A percentile compares a stretch with the other conserved stretches of the same genome.
Evolutionary conservation across 2,329 filamentous ascomycete genomes (phyloP).

Genomic region (Colletotrichum spinosum): DNA sequence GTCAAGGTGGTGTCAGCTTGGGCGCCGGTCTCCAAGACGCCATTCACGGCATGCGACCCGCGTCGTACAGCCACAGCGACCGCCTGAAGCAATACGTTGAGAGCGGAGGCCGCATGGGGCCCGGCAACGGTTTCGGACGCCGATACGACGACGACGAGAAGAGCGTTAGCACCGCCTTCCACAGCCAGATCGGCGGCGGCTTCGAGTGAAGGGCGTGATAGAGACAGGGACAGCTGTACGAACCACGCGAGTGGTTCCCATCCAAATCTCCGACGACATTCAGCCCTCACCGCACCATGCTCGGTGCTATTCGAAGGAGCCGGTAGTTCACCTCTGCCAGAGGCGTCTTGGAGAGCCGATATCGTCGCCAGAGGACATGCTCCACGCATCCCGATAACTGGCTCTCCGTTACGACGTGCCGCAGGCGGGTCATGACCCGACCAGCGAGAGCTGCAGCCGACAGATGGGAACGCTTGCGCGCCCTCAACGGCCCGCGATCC

Average conservation of each 20-base stretch:
- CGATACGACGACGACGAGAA: constrained; percentile 91
- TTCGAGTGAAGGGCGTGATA: constrained; percentile 58
- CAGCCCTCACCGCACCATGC: constrained; percentile 36
- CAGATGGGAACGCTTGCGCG: constrained; percentile 30
- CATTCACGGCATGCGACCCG: constrained; percentile 72
- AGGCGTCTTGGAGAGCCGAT: constrained; percentile 19
- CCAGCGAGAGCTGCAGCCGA: constrained; percentile 36
- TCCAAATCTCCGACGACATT: constrained; percentile 34
- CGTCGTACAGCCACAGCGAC: constrained; percentile 82
- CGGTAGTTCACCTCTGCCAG: constrained; percentile 27
- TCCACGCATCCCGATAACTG: constrained; percentile 6
- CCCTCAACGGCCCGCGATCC: constrained; percentile 36
- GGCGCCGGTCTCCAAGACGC: constrained; percentile 81
- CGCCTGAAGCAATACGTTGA: constrained; percentile 96
- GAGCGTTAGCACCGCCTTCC: constrained; percentile 96
- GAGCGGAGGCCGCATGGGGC: constrained; percentile 77
- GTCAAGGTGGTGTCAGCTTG: constrained; percentile 89
- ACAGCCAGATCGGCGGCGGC: constrained; percentile 85
- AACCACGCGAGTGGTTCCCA: constrained; percentile 29
- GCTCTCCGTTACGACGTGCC: constrained; percentile 30
- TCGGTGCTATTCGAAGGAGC: constrained; percentile 34
- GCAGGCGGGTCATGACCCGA: constrained; percentile 37
- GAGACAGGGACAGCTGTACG: constrained; percentile 34
- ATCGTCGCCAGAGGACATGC: constrained; percentile 1
- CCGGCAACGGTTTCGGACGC: constrained; percentile 69